These are phyloP conservation scores for Schrenkiella parvula DNA, from an alignment of 345 rosid genomes.

Conservation along the genomic window DNA sequence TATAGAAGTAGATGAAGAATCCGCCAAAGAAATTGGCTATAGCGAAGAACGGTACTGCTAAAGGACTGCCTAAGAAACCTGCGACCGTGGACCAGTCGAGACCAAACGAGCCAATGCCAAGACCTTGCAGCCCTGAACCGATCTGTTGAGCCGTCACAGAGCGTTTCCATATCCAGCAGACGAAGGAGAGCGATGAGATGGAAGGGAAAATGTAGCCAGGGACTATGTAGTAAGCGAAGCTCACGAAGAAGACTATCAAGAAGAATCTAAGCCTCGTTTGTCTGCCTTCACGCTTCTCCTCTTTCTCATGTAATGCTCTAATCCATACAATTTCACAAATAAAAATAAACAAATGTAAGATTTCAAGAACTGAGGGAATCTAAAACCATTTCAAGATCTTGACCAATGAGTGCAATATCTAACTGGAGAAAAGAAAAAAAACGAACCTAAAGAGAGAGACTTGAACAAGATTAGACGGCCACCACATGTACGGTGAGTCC, in stretches of 20 bases:
- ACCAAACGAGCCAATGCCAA: slow-evolving; percentile 66
- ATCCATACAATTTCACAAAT: not conserved
- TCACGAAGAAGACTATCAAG: slow-evolving; percentile 42
- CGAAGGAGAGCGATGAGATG: slow-evolving; percentile 52
- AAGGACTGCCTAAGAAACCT: slow-evolving; percentile 63
- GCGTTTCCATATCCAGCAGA: slow-evolving; percentile 68
- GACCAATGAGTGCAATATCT: no score
- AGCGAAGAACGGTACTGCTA: slow-evolving; percentile 57
- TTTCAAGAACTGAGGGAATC: no score
- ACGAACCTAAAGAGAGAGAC: slow-evolving; percentile 45
- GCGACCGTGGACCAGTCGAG: slow-evolving; percentile 70
- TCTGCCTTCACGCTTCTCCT: slow-evolving; percentile 49
- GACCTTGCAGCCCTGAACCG: slow-evolving; percentile 55
- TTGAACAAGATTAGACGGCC: slow-evolving; percentile 53
- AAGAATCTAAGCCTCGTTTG: slow-evolving; percentile 64
- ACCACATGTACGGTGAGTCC: slow-evolving; percentile 61
- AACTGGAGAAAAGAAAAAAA: not conserved
- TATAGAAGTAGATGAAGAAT: slow-evolving; percentile 45
- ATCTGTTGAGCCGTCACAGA: slow-evolving; percentile 62
- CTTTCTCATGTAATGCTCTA: slow-evolving; percentile 68
- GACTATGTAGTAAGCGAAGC: slow-evolving; percentile 59
- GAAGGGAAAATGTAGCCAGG: slow-evolving; percentile 68
- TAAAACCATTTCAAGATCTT: not conserved
- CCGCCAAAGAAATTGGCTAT: slow-evolving; percentile 52
- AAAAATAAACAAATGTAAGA: not conserved